Conservation (phyloP, 1,284 basidiomycete genomes). For the Fomitopsis palustris region DNA sequence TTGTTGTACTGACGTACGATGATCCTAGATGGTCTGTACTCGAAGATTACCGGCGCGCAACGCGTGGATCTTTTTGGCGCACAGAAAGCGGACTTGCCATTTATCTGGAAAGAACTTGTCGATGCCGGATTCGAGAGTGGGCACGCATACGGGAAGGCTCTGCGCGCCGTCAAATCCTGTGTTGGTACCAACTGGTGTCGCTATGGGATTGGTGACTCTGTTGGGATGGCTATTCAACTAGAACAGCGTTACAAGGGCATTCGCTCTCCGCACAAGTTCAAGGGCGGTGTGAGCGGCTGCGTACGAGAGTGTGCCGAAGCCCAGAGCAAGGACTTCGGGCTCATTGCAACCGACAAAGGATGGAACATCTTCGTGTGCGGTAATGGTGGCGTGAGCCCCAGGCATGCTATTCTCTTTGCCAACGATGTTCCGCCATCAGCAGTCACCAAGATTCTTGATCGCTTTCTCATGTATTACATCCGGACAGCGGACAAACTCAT, state of each 20-base stretch:
- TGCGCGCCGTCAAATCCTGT: constrained; percentile 58
- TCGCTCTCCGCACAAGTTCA: constrained; percentile 73
- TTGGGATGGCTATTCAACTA: constrained; percentile 66
- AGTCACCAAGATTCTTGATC: constrained; percentile 64
- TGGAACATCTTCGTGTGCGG: constrained; percentile 76
- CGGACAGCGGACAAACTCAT: constrained; percentile 66
- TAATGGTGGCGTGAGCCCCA: constrained; percentile 71
- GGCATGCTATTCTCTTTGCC: constrained; percentile 50
- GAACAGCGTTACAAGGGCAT: constrained; percentile 76
- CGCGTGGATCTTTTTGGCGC: constrained; percentile 77
- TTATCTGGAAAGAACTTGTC: constrained; percentile 70
- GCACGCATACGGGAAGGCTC: constrained; percentile 69
- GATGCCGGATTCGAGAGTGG: constrained; percentile 73
- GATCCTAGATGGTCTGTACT: constrained; percentile 50
- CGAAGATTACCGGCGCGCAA: constrained; percentile 65
- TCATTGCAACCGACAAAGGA: constrained; percentile 77
- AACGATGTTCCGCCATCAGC: constrained; percentile 59
- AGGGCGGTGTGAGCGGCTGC: constrained; percentile 78
- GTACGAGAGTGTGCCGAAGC: constrained; percentile 77
- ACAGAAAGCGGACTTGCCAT: constrained; percentile 70
- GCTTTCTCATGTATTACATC: constrained; percentile 74
- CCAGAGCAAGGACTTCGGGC: constrained; percentile 73
- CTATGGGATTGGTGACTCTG: constrained; percentile 74
- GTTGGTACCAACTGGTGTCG: constrained; percentile 67
- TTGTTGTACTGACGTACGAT: background rate